phyloP scores from a whole-genome alignment of 2,329 filamentous ascomycete species.

The Claviceps fusiformis region DNA sequence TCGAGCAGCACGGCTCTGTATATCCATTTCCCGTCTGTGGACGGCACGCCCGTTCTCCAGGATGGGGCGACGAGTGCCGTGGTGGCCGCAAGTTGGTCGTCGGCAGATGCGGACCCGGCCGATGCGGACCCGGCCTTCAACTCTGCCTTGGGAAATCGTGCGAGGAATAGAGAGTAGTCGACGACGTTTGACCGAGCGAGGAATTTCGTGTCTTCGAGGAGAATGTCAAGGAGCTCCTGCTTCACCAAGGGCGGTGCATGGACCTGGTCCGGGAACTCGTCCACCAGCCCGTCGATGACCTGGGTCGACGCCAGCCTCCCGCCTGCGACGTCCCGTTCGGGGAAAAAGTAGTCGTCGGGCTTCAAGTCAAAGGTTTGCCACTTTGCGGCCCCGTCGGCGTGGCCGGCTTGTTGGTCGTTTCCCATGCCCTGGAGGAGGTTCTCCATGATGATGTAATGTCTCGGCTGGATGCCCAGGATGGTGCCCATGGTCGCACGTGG shows the following conservation, averaged over 20 bases:
- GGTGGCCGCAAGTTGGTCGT: slow-evolving; percentile 1
- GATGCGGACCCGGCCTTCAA: slow-evolving; percentile 6
- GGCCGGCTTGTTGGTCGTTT: slow-evolving; percentile 21
- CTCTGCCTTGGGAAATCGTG: slow-evolving; percentile 27
- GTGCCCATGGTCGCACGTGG: slow-evolving; percentile 44
- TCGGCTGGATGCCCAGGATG: slow-evolving; percentile 45
- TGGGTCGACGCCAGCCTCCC: slow-evolving; percentile 49
- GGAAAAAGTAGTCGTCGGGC: slow-evolving; percentile 62
- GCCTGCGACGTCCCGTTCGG: slow-evolving; percentile 56
- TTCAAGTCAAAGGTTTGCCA: slow-evolving; percentile 69
- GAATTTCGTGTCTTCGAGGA: slow-evolving; percentile 50
- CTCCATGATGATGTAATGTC: slow-evolving; percentile 67
- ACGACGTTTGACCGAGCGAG: slow-evolving; percentile 51
- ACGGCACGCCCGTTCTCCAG: slow-evolving; percentile 50
- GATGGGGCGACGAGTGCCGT: slow-evolving; percentile 4
- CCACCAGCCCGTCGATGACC: slow-evolving; percentile 51
- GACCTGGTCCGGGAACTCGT: slow-evolving; percentile 55
- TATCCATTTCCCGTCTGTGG: slow-evolving; percentile 49
- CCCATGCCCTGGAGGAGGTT: slow-evolving; percentile 51
- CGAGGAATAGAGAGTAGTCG: slow-evolving; percentile 63
- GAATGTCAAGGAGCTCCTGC: slow-evolving; percentile 36
- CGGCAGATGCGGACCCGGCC: too few species aligned
- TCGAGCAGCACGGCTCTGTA: slow-evolving; percentile 57
- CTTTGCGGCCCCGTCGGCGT: slow-evolving; percentile 15
- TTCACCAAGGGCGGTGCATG: slow-evolving; percentile 40